phyloP scores from a whole-genome alignment of 1,139 yeast genomes.

The Debaryomyces coudertii region DNA sequence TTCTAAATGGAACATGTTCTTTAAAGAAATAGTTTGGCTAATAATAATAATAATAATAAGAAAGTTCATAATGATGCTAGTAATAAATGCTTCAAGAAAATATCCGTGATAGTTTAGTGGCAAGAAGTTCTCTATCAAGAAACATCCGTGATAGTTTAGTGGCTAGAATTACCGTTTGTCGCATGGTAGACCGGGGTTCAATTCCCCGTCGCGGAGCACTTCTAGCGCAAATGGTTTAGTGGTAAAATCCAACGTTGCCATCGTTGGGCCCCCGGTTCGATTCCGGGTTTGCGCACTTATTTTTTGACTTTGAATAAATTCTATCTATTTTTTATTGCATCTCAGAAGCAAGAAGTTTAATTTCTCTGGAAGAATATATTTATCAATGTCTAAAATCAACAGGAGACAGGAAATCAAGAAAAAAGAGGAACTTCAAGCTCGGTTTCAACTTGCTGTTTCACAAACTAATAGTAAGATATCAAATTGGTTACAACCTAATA shows the following conservation, averaged over 20 bases:
- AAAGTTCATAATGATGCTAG: too few species aligned
- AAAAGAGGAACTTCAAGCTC: constrained; percentile 53
- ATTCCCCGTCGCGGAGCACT: constrained; percentile 66
- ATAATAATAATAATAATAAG: too few species aligned
- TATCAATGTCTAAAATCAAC: constrained; percentile 29
- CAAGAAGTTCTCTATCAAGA: too few species aligned
- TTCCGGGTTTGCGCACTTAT: constrained; percentile 22
- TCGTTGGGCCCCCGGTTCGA: constrained; percentile 23
- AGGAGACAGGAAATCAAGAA: constrained; percentile 48
- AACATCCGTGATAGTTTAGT: constrained; percentile 48
- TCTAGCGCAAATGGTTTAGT: constrained; percentile 9
- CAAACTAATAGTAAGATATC: constrained; percentile 39
- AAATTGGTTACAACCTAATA: constrained; percentile 43
- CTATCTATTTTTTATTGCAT: neutral
- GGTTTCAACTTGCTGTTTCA: constrained; percentile 47
- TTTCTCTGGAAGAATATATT: neutral
- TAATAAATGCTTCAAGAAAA: too few species aligned
- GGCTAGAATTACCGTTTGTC: constrained; percentile 53
- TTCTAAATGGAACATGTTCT: too few species aligned
- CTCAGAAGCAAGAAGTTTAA: neutral
- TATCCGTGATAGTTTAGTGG: too few species aligned
- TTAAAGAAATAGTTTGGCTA: too few species aligned
- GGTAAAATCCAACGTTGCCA: constrained; percentile 20
- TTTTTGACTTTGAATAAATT: constrained; percentile 11
- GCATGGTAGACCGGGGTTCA: constrained; percentile 71